A percentile compares a stretch with the other conserved stretches of the same genome.
phyloP scores from a whole-genome alignment of 2,329 filamentous ascomycete genomes.

The Fusarium sp. region DNA sequence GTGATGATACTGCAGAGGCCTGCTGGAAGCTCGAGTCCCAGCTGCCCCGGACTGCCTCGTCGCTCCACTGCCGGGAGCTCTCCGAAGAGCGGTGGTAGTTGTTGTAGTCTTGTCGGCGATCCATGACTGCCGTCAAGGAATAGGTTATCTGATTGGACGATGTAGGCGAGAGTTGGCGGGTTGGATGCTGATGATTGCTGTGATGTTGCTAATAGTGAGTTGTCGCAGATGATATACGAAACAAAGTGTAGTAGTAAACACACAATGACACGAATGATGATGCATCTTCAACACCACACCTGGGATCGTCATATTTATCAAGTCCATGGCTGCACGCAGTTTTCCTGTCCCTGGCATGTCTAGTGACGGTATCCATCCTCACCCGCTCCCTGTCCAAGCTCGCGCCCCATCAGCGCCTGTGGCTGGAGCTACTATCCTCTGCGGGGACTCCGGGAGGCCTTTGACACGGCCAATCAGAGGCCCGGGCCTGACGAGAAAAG shows the following conservation, averaged over 20 bases:
- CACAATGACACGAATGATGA: slow-evolving; percentile 10
- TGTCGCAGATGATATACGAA: background rate
- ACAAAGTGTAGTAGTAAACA: background rate
- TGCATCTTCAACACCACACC: background rate
- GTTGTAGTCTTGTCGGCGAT: slow-evolving; percentile 31
- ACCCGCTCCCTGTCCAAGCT: slow-evolving; percentile 11
- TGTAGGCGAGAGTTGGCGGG: background rate
- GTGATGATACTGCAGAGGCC: slow-evolving; percentile 34
- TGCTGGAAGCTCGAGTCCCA: slow-evolving; percentile 41
- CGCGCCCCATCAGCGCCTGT: slow-evolving; percentile 30
- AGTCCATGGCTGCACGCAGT: background rate
- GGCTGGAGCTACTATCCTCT: slow-evolving; percentile 39
- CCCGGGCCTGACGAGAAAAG: background rate
- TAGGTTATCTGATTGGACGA: slow-evolving; percentile 15
- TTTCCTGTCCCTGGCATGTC: slow-evolving; percentile 31
- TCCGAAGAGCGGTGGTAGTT: slow-evolving; percentile 27
- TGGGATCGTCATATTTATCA: slow-evolving; percentile 28
- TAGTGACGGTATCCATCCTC: slow-evolving; percentile 16
- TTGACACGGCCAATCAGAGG: slow-evolving; percentile 34
- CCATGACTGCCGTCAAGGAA: slow-evolving; percentile 29
- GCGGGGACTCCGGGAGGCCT: slow-evolving; percentile 44
- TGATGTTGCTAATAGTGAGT: background rate
- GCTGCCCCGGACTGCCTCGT: slow-evolving; percentile 43
- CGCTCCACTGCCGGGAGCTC: slow-evolving; percentile 45
- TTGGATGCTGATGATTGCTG: slow-evolving; percentile 15